phyloP scores from a whole-genome alignment of 352 stramenopile genomes.

The Globisporangium parvum region DNA sequence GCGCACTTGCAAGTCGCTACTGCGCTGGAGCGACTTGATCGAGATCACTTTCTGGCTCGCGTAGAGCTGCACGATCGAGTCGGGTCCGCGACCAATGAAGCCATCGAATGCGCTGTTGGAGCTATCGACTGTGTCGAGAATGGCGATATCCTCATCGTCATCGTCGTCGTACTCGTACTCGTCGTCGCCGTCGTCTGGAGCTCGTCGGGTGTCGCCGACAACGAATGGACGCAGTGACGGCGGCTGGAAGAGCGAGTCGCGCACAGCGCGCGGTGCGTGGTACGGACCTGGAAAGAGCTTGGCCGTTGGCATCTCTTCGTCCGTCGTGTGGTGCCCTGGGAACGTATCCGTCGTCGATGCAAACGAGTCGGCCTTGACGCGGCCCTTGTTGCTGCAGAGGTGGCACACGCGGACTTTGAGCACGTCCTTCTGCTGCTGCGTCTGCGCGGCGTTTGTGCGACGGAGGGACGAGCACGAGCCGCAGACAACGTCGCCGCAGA shows the following conservation, averaged over 20 bases:
- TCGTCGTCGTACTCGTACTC: constrained; percentile 4
- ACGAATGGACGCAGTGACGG: neutral
- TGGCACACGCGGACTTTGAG: constrained; percentile 66
- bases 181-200: neutral
- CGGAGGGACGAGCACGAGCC: constrained; percentile 43
- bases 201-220: neutral
- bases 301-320: constrained; percentile 18
- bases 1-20: constrained; percentile 11
- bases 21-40: constrained; percentile 36
- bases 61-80: constrained; percentile 11
- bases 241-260: neutral
- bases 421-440: constrained; percentile 20
- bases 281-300: constrained; percentile 12
- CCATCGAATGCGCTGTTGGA: constrained; percentile 19
- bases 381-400: constrained; percentile 49
- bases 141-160: constrained; percentile 2
- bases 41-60: constrained; percentile 53
- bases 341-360: constrained; percentile 22
- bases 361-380: constrained; percentile 26
- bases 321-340: constrained; percentile 16
- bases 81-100: constrained; percentile 15
- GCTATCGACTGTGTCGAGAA: constrained; percentile 3
- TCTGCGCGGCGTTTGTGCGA: constrained; percentile 24
- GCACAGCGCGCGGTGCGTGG: neutral
- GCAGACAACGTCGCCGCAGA: constrained; percentile 65